Base-by-base conservation (phyloP, 805 yeast genomes). In the Zygosaccharomyces pseudorouxii region DNA sequence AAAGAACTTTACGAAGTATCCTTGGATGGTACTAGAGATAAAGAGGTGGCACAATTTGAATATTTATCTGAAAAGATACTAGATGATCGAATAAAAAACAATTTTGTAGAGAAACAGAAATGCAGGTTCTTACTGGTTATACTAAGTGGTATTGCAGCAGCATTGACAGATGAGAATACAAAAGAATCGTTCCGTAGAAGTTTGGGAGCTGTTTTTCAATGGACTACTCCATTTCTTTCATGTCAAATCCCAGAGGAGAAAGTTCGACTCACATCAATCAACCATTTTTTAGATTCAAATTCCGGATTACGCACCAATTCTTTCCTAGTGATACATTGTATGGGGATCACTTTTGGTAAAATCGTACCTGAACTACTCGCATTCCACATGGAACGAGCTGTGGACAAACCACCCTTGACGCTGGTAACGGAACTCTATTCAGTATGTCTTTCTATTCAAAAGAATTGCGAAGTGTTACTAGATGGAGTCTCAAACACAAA, bases 311-410 rank as follows among this genome's bases (percentile, higher is more conserved):
- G 38, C 11, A 30, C 18, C 8, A 41, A 25, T 28, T n/a, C 6
- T 14, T 14, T 11, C 16, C 19, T 48, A 27, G 20, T 36, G 11
- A 20, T 45, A 6, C 16, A 23, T 7, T 30, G 33, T 7, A 19
- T 48, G 19, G 23, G 27, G 4, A 5, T 30, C 4, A 38, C 39
- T 3, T 48, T 48, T 29, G 44, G 42, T 12, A 22, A 30, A 11
- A 29, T 48, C 6, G 10, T 48, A 25, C 45, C 51, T 22, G 37
- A 40, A 10, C 10, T 48, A 19, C 31, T 45, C 20, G 42, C 46
- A 16, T 11, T 22, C 25, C 27, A 27, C 12, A 29, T 14, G 42
- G 46, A 48, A 38, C 9, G 12, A 5, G 9, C 20, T 2, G 5
- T 35, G 4, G 23, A 38, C 16, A 36, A 29, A 8, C 20, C 19